phyloP scores from a whole-genome alignment of 352 stramenopile genomes.

The Globisporangium uncinulatum region DNA sequence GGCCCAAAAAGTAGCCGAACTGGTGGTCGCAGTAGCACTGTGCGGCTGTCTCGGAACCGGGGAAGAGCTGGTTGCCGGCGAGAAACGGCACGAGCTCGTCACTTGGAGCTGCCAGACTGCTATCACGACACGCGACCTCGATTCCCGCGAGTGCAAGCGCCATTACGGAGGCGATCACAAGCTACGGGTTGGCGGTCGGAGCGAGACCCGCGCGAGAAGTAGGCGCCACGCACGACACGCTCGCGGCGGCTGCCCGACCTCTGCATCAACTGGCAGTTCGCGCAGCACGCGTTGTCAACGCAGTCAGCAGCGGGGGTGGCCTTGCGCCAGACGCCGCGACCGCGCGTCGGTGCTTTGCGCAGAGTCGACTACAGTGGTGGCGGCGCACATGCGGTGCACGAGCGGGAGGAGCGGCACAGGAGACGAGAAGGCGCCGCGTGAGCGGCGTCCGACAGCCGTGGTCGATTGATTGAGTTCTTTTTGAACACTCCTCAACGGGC shows the following conservation, averaged over 20 bases:
- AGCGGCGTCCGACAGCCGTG: neutral
- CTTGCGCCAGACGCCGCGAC: constrained; percentile 40
- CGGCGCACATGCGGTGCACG: neutral
- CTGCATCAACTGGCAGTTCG: constrained; percentile 51
- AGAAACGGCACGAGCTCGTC: constrained; percentile 45
- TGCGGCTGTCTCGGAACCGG: constrained; percentile 67
- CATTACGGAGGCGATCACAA: constrained; percentile 47
- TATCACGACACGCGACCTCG: constrained; percentile 18
- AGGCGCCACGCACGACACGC: constrained; percentile 44
- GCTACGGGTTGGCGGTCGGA: constrained; percentile 43
- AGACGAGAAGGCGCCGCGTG: neutral
- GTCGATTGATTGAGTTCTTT: neutral
- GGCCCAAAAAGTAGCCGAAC: constrained; percentile 89
- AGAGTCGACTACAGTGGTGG: neutral
- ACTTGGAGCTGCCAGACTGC: constrained; percentile 4
- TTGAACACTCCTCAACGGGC: no score
- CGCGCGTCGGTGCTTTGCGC: constrained; percentile 9
- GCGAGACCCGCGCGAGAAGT: constrained; percentile 63
- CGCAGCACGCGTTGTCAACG: constrained; percentile 69
- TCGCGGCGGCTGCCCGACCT: constrained; percentile 41
- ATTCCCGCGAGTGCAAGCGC: constrained; percentile 61
- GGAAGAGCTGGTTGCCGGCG: constrained; percentile 49
- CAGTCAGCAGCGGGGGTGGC: constrained; percentile 14
- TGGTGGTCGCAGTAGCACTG: constrained; percentile 92
- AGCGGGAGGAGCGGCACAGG: neutral